Conservation (phyloP, 2,329 filamentous ascomycete genomes). For the Alternaria longipes region DNA sequence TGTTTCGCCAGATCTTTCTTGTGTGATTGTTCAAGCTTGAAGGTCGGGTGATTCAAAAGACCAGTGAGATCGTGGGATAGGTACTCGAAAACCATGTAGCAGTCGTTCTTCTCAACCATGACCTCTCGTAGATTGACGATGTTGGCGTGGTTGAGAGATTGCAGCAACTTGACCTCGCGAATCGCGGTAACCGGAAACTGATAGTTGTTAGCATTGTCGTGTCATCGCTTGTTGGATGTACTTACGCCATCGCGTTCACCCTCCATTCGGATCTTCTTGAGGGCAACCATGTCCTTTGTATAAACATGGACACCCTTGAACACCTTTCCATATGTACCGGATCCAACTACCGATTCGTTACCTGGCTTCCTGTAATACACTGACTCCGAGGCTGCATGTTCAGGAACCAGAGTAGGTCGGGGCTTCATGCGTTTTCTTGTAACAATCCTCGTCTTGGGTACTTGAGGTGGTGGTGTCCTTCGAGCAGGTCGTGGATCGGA, state of each 20-base stretch:
- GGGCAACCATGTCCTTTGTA: slow-evolving; percentile 80
- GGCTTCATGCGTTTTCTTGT: slow-evolving; percentile 75
- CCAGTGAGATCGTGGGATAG: slow-evolving; percentile 95
- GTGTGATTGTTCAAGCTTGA: slow-evolving; percentile 82
- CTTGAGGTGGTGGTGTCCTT: slow-evolving; percentile 50
- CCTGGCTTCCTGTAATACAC: slow-evolving; percentile 95
- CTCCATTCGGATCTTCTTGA: slow-evolving; percentile 94
- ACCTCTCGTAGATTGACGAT: slow-evolving; percentile 86
- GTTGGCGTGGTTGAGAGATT: slow-evolving; percentile 82
- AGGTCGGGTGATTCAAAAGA: slow-evolving; percentile 91
- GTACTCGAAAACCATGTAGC: slow-evolving; percentile 99
- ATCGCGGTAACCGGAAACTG: slow-evolving; percentile 87
- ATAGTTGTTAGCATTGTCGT: slow-evolving; percentile 33
- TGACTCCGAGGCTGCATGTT: slow-evolving; percentile 81
- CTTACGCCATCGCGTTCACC: slow-evolving; percentile 80
- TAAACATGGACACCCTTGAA: slow-evolving; percentile 96
- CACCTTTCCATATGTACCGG: slow-evolving; percentile 94
- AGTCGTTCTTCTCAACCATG: slow-evolving; percentile 99
- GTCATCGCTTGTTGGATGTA: slow-evolving; percentile 11
- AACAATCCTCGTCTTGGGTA: slow-evolving; percentile 64
- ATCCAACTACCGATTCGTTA: slow-evolving; percentile 96
- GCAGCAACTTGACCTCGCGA: slow-evolving; percentile 89
- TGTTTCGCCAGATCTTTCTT: slow-evolving; percentile 94
- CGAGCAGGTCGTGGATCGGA: slow-evolving; percentile 42
- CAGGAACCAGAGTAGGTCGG: slow-evolving; percentile 73